phyloP scores from a whole-genome alignment of 2,329 filamentous ascomycete genomes.

The Pyrenochaeta sp. region DNA sequence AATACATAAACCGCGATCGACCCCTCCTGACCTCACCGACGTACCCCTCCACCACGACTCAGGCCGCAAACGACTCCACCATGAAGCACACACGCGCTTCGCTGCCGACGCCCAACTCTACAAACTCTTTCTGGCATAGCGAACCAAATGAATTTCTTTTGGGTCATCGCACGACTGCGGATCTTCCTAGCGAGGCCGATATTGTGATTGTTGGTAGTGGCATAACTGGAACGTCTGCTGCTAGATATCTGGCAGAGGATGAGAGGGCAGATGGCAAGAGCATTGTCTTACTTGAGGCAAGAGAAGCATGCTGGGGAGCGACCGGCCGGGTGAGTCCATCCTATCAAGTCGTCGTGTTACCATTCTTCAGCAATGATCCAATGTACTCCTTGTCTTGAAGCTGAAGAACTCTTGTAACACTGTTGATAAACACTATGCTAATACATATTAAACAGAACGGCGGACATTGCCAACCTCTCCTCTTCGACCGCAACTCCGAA shows the following conservation, averaged over 20 bases:
- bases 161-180: slow-evolving; percentile 71
- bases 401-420: not conserved
- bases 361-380: not conserved
- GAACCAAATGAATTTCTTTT: slow-evolving; percentile 69
- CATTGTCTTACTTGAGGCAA: slow-evolving; percentile 78
- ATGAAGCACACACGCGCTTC: slow-evolving; percentile 45
- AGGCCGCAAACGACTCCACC: slow-evolving; percentile 6
- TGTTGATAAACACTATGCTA: slow-evolving; percentile 2
- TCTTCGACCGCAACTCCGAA: slow-evolving; percentile 67
- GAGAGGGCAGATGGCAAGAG: slow-evolving; percentile 53
- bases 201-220: slow-evolving; percentile 77
- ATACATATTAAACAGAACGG: slow-evolving; percentile 51
- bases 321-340: slow-evolving; percentile 71
- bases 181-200: slow-evolving; percentile 69
- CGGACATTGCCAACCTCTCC: slow-evolving; percentile 74
- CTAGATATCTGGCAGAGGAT: slow-evolving; percentile 65
- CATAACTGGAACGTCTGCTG: slow-evolving; percentile 77
- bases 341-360: not conserved
- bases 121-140: slow-evolving; percentile 76
- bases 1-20: not conserved
- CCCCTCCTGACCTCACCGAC: slow-evolving; percentile 1
- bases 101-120: slow-evolving; percentile 68
- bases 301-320: slow-evolving; percentile 83
- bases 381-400: too few relatives aligned
- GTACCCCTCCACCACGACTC: not conserved